A percentile compares a stretch with the other conserved stretches of the same genome.
These are phyloP conservation scores for Spergularia bocconei DNA, from an alignment of 148 eudicot genomes.

Conservation along the genomic window DNA sequence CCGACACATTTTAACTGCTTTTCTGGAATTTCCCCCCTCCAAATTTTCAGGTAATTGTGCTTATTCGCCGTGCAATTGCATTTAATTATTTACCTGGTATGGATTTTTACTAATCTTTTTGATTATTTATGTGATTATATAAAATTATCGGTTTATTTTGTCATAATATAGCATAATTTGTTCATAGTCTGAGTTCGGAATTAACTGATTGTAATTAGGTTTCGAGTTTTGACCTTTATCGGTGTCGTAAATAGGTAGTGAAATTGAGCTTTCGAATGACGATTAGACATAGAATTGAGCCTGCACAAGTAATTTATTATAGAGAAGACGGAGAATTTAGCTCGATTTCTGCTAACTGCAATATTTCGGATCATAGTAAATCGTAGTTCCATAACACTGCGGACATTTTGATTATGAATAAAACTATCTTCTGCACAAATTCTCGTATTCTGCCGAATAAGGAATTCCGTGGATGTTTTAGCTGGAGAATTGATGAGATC, in stretches of 20 bases:
- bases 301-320: background rate
- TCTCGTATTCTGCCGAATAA: background rate
- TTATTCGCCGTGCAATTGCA: conserved; percentile 54
- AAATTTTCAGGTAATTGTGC: conserved; percentile 48
- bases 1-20: background rate
- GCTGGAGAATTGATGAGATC: background rate
- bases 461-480: background rate
- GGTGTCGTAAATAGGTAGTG: background rate
- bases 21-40: background rate
- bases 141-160: background rate
- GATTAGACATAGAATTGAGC: background rate
- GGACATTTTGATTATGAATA: background rate
- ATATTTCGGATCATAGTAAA: background rate
- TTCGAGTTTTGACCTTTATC: too few relatives aligned
- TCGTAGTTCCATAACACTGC: background rate
- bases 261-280: background rate
- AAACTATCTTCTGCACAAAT: background rate
- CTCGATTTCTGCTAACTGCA: background rate
- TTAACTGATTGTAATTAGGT: background rate
- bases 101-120: background rate
- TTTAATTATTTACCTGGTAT: conserved; percentile 32
- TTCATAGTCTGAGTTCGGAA: background rate
- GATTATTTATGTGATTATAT: background rate
- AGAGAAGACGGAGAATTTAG: background rate
- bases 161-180: background rate